These are phyloP conservation scores for Mycena olivaceomarginata DNA, from an alignment of 768 basidiomycete genomes.

Conservation along the genomic window DNA sequence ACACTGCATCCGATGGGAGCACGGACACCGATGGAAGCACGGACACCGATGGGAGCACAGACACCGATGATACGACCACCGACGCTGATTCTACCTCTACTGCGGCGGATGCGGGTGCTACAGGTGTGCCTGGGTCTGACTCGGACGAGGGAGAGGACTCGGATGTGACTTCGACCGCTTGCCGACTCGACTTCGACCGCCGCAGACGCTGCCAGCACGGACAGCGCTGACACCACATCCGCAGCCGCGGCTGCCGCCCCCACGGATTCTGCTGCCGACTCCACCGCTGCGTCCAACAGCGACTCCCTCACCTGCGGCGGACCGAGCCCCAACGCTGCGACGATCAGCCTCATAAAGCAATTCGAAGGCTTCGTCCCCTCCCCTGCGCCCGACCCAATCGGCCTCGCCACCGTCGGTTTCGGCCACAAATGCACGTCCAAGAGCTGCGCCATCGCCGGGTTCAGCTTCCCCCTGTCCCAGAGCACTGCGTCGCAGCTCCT, in stretches of 20 bases:
- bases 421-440: conserved; percentile 52
- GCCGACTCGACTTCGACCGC: neutral
- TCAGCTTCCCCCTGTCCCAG: conserved; percentile 52
- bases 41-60: neutral
- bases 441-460: conserved; percentile 46
- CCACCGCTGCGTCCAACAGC: conserved; percentile 25
- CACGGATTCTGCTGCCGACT: conserved; percentile 20
- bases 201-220: neutral
- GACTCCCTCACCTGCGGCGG: conserved; percentile 29
- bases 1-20: neutral
- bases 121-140: neutral
- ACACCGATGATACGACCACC: neutral
- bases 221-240: neutral
- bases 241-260: conserved; percentile 10
- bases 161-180: neutral
- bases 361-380: conserved; percentile 54
- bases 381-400: conserved; percentile 55
- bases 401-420: conserved; percentile 56
- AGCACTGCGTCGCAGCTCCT: conserved; percentile 52
- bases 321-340: conserved; percentile 47
- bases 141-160: neutral
- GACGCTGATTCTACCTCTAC: conserved; percentile 8
- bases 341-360: conserved; percentile 51
- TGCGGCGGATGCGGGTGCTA: conserved; percentile 12
- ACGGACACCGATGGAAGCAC: neutral